Percentiles rank a stretch among this genome's conserved stretches.
Conservation (phyloP, 768 basidiomycete species). For the Rhizopogon roseolus region DNA sequence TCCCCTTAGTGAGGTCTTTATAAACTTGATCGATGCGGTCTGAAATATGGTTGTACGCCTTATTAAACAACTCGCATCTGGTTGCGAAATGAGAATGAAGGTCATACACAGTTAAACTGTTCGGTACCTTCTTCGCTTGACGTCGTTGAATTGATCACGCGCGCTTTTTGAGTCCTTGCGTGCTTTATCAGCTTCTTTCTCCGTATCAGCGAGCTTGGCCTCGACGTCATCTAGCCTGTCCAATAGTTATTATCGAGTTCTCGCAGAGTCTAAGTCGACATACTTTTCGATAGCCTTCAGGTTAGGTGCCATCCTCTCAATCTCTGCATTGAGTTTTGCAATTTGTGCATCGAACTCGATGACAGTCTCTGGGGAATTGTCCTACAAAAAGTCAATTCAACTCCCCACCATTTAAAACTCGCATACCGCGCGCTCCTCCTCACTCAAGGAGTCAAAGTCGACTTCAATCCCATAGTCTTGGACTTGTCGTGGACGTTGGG, state of each 20-base stretch:
- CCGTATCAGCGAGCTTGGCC: conserved; percentile 79
- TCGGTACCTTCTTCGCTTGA: conserved; percentile 73
- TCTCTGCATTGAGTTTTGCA: conserved; percentile 66
- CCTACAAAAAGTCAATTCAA: conserved; percentile 29
- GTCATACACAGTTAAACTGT: background rate
- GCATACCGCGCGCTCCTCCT: conserved; percentile 68
- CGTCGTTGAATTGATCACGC: conserved; percentile 87
- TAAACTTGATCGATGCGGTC: conserved; percentile 94
- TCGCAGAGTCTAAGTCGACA: conserved; percentile 15
- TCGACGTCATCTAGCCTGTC: conserved; percentile 81
- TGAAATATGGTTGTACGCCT: conserved; percentile 94
- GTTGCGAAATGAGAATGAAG: background rate
- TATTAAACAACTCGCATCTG: conserved; percentile 84
- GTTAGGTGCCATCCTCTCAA: conserved; percentile 93
- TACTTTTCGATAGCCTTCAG: conserved; percentile 93
- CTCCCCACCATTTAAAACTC: background rate
- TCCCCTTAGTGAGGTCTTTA: conserved; percentile 96
- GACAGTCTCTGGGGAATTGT: conserved; percentile 58
- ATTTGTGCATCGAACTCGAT: conserved; percentile 73
- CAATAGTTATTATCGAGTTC: background rate
- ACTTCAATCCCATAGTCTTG: conserved; percentile 88
- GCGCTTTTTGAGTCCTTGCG: conserved; percentile 85
- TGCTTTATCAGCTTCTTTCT: conserved; percentile 89
- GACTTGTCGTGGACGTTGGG: conserved; percentile 66
- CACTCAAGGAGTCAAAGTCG: conserved; percentile 70